Evolutionary conservation across 2,329 filamentous ascomycete species (phyloP), one percentile per base, ranked within the genome.

Genomic region (Knufia petricola): DNA sequence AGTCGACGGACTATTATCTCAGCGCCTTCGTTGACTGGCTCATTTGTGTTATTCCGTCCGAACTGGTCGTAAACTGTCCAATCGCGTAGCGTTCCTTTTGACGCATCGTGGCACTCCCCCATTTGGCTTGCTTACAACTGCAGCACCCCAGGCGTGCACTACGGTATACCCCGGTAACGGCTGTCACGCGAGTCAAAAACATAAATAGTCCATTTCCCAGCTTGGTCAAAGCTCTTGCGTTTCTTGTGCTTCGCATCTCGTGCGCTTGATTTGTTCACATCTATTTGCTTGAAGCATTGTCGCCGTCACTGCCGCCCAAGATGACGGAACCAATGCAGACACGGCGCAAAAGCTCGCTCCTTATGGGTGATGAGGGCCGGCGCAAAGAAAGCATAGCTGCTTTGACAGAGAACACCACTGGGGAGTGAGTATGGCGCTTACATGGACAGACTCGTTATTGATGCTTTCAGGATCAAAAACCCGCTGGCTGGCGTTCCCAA

Each of bases 401-500:
- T 32, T 49, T 63, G 52, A 61, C 60, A n/a, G 53, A 59, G 7
- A 65, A 65, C 50, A 46, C 55, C n/a, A 61, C 57, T 43, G 63
- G 62, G 59, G 61, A 64, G 63, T 65, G 48, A 52, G 62, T 37
- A 17, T 24, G 4, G 4, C 21, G 39, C 24, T 15, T 34, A 21
- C 12, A 13, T 19, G 9, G 20, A 15, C 21, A n/a, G n/a, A 20
- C 13, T 40, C 30, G 20, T 8, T 9, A 13, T 3, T 32, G 28
- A 19, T 43, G 20, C 28, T 24, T 34, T 20, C 19, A 59, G 56
- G 47, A 55, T 59, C 38, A 50, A 49, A 28, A 64, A 64, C 39
- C 62, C 62, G 47, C 55, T 64, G 3, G 46, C 56, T 4, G 62
- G 59, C 9, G 62, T 65, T 28, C 58, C 63, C 15, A 61, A 60